A percentile compares a stretch with the other conserved stretches of the same genome.
Evolutionary conservation across 2,329 filamentous ascomycete genomes (phyloP).

Genomic region (Penicillium sp.): DNA sequence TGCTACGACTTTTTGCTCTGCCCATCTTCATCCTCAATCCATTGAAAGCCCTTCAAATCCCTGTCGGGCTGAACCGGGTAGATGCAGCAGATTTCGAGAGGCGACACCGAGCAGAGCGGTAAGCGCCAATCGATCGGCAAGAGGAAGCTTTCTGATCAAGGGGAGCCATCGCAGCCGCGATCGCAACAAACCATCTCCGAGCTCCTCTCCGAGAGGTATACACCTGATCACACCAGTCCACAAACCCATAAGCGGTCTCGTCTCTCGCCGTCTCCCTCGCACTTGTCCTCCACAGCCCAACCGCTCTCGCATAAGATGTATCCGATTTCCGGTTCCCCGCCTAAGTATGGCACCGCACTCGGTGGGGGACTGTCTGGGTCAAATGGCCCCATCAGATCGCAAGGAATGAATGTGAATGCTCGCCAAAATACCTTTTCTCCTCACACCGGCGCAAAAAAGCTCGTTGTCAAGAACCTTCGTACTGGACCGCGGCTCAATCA

Average conservation of each 20-base stretch:
- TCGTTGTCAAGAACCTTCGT: constrained; percentile 91
- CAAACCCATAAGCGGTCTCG: constrained; percentile 45
- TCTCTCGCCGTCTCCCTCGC: constrained; percentile 30
- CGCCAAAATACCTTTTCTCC: constrained; percentile 62
- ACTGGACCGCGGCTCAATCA: constrained; percentile 63
- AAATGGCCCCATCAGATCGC: constrained; percentile 31
- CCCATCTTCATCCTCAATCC: constrained; percentile 7
- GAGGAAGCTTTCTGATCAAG: constrained; percentile 41
- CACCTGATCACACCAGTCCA: constrained; percentile 26
- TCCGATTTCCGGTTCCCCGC: constrained; percentile 46
- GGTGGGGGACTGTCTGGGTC: constrained; percentile 47
- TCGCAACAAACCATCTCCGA: constrained; percentile 48
- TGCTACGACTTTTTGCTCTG: constrained; percentile 10
- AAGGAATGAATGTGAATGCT: constrained; percentile 33
- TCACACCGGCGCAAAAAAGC: constrained; percentile 73
- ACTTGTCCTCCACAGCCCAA: constrained; percentile 11
- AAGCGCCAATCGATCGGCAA: constrained; percentile 45
- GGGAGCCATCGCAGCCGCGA: constrained; percentile 33
- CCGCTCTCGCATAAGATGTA: constrained; percentile 52
- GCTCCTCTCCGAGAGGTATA: constrained; percentile 41
- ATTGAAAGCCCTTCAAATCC: constrained; percentile 3
- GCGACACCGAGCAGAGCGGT: constrained; percentile 43
- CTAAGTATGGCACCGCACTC: constrained; percentile 42
- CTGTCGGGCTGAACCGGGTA: constrained; percentile 39
- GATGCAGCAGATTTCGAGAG: constrained; percentile 43